Evolutionary conservation across 495 filamentous ascomycete species (phyloP).

Genomic region (Penicillium diatomitis): DNA sequence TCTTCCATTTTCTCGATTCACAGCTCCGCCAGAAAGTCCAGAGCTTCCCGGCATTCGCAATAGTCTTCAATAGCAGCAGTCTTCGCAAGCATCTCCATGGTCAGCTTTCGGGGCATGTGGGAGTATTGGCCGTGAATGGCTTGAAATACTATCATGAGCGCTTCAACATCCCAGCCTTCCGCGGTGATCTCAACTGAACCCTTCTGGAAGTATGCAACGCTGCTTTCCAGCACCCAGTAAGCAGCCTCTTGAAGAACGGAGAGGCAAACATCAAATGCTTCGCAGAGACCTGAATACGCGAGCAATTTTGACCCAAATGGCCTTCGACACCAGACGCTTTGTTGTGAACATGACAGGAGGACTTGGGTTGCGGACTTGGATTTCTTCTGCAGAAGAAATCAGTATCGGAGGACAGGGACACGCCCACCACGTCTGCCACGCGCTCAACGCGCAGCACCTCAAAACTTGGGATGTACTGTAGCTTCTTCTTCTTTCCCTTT

Average conservation of each 20-base stretch:
- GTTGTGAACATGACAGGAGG: too few relatives aligned
- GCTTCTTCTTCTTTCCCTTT: too few relatives aligned
- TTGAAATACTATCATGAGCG: slow-evolving; percentile 39
- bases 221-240: slow-evolving; percentile 28
- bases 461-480: too few relatives aligned
- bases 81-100: slow-evolving; percentile 38
- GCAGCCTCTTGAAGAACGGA: slow-evolving; percentile 30
- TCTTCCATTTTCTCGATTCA: too few relatives aligned
- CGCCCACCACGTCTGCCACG: too few relatives aligned
- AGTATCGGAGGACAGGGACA: too few relatives aligned
- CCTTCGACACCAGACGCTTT: too few relatives aligned
- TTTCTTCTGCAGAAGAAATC: too few relatives aligned
- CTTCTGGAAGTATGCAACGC: slow-evolving; percentile 18
- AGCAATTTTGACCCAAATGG: too few relatives aligned
- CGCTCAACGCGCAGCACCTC: too few relatives aligned
- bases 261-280: slow-evolving; percentile 42
- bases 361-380: too few relatives aligned
- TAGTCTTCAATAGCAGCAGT: slow-evolving; percentile 43
- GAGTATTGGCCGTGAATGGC: slow-evolving; percentile 39
- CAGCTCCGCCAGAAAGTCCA: slow-evolving; percentile 31
- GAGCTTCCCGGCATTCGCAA: slow-evolving; percentile 38
- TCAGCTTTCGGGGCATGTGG: slow-evolving; percentile 29
- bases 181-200: slow-evolving; percentile 35
- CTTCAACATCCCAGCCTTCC: slow-evolving; percentile 28
- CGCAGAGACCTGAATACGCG: slow-evolving; percentile 38